These are phyloP conservation scores for Physcomitrellopsis africana DNA, from an alignment of 225 moss, liverwort and hornwort genomes.

Conservation along the genomic window DNA sequence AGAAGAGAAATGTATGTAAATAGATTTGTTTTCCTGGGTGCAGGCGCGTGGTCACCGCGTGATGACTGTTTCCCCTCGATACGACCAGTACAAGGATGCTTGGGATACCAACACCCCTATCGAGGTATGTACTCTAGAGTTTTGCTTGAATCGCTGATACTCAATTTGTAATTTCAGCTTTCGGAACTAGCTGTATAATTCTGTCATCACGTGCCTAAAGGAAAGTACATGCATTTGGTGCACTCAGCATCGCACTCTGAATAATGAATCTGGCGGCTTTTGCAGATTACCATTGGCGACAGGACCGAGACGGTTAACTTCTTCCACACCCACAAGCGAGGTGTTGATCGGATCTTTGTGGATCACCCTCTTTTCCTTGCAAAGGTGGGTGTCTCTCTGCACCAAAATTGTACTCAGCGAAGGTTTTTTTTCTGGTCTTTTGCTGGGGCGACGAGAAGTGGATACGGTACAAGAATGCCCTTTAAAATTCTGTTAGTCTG, in stretches of 20 bases:
- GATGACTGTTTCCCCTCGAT: slow-evolving; percentile 75
- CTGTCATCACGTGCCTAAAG: background rate
- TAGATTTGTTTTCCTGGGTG: slow-evolving; percentile 2
- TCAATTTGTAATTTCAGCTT: background rate
- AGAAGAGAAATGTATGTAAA: too few species aligned
- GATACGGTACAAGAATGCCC: too few species aligned
- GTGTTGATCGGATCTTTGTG: slow-evolving; percentile 85
- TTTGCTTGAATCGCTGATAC: background rate
- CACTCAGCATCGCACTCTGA: too few species aligned
- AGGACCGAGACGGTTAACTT: slow-evolving; percentile 77
- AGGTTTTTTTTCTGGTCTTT: too few species aligned
- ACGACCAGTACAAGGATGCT: slow-evolving; percentile 84
- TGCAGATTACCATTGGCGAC: slow-evolving; percentile 68
- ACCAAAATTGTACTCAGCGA: background rate
- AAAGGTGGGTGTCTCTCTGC: slow-evolving; percentile 50
- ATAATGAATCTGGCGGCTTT: background rate
- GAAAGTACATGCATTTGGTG: background rate
- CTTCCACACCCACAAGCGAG: slow-evolving; percentile 88
- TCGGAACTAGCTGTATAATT: too few species aligned
- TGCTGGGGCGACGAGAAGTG: too few species aligned
- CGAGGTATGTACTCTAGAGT: slow-evolving; percentile 34
- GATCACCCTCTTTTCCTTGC: slow-evolving; percentile 89
- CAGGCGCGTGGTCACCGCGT: slow-evolving; percentile 85
- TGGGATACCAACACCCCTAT: slow-evolving; percentile 66
- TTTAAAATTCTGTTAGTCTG: too few species aligned